These are phyloP conservation scores for Lachnellula occidentalis DNA, from an alignment of 2,329 filamentous ascomycete genomes.

Conservation along the genomic window DNA sequence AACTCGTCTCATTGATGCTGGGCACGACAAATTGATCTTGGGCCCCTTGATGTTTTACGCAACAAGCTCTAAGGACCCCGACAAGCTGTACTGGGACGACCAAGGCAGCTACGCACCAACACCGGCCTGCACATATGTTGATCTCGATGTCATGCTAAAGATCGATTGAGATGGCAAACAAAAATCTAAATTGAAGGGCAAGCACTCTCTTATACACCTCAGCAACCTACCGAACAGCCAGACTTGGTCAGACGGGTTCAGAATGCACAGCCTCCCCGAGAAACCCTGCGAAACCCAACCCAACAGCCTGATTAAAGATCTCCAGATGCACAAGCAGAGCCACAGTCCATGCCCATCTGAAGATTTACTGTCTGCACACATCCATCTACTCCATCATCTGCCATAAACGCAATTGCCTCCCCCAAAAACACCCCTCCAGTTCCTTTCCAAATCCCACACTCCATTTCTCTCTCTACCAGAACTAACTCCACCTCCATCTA, in stretches of 20 bases:
- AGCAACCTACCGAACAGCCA: conserved; percentile 4
- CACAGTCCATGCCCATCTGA: too few species aligned
- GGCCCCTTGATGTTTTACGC: too few species aligned
- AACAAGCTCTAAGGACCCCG: conserved; percentile 48
- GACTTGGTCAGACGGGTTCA: conserved; percentile 6
- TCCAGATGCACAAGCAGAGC: not conserved
- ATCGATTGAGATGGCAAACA: not conserved
- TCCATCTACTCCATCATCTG: too few species aligned
- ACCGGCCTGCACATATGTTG: not conserved
- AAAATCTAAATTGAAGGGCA: not conserved
- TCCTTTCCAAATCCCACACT: not conserved
- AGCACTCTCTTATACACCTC: not conserved
- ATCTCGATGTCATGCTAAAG: not conserved
- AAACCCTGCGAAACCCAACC: conserved; percentile 11
- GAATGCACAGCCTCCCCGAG: conserved; percentile 14
- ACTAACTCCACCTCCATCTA: not conserved
- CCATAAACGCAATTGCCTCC: not conserved
- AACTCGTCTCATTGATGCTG: conserved; percentile 55
- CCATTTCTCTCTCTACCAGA: not conserved
- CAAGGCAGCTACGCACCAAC: conserved; percentile 28
- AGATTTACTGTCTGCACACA: too few species aligned
- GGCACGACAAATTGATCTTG: conserved; percentile 44
- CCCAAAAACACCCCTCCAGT: not conserved
- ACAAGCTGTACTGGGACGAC: conserved; percentile 50
- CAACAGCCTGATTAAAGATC: conserved; percentile 6